Evolutionary conservation across 306 rosid genomes (phyloP), one percentile per base, ranked within the genome.

Genomic region (Rubus parviflorus): DNA sequence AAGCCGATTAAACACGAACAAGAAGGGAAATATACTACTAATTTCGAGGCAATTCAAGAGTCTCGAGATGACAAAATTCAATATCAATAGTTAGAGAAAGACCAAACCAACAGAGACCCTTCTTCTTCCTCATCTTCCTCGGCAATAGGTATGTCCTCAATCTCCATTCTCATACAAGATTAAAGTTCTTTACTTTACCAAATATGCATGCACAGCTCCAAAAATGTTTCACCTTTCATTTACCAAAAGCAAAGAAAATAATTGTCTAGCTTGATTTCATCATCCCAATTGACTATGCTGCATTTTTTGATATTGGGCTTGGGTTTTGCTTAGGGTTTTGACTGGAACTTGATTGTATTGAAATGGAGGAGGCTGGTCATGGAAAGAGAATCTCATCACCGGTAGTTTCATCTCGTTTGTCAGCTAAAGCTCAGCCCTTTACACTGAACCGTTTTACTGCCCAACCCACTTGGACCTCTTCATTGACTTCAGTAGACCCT

Each of bases 371-470:
- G 79, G 74, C 16, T 47, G 80, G 53, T 61, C 38, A 48, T 42
- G 71, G 66, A 35, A 64, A 70, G 58, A 53, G 67, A 70, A 60
- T 49, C 8, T 82, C 82, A 11, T 46, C 90, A 52, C 86, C 35
- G 35, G 35, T 2, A 70, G 67, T 49, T 3, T 82, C 82, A 11
- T 46, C 90, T 57, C 87, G 88, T 67, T 87, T 91, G 84, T 89
- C 97, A 40, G 77, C 92, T 38, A 80, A 77, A 6, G 97, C 97
- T 52, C 86, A 81, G 80, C 92, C 93, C 78, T 89, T 91, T 80
- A 82, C 82, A 0, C 38, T 85, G 79, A 84, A 77, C 51, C 83
- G 86, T 20, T 51, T 81, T 35, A 15, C 60, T 20, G 67, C 66
- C 49, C 87, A 79, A 62, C 77, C 84, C 42, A 37, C 35, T 66